Evolutionary conservation across 495 filamentous ascomycete species (phyloP).

Genomic region (Penicillium bovifimosum): DNA sequence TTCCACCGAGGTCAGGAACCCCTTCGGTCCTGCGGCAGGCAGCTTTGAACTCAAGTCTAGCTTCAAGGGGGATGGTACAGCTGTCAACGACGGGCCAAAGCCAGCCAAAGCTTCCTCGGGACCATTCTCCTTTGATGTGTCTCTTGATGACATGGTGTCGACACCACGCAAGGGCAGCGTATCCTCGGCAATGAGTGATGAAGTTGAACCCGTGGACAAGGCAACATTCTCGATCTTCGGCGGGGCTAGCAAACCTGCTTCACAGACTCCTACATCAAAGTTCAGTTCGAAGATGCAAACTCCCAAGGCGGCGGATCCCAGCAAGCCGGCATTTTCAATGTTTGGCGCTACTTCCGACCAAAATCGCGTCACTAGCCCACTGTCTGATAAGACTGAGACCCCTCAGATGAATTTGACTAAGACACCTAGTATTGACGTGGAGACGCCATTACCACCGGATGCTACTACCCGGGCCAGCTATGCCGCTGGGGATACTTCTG

Average conservation of each 20-base stretch:
- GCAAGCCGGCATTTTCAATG: slow-evolving; percentile 32
- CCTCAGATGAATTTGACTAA: slow-evolving; percentile 18
- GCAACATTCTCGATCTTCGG: slow-evolving; percentile 20
- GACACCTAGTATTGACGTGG: slow-evolving; percentile 22
- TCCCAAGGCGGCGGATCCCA: slow-evolving; percentile 27
- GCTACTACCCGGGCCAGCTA: slow-evolving; percentile 63
- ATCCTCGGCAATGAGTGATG: slow-evolving; percentile 35
- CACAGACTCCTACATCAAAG: slow-evolving; percentile 20
- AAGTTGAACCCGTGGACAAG: slow-evolving; percentile 22
- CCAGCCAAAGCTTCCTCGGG: slow-evolving; percentile 36
- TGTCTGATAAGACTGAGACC: slow-evolving; percentile 36
- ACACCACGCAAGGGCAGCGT: slow-evolving; percentile 18
- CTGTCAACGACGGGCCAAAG: slow-evolving; percentile 55
- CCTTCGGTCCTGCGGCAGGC: slow-evolving; percentile 47
- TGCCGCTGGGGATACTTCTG: slow-evolving; percentile 60
- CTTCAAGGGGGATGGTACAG: slow-evolving; percentile 70
- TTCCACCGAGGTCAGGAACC: slow-evolving; percentile 27
- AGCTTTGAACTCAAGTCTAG: slow-evolving; percentile 71
- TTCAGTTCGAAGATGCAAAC: slow-evolving; percentile 34
- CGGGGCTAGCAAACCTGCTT: slow-evolving; percentile 28
- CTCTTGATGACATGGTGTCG: slow-evolving; percentile 26
- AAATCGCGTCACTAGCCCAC: slow-evolving; percentile 25
- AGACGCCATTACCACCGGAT: slow-evolving; percentile 71
- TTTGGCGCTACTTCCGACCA: slow-evolving; percentile 30
- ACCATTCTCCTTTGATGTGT: slow-evolving; percentile 32